Conservation (phyloP, 164 flowering plant species). For the Euptelea pleiosperma region DNA sequence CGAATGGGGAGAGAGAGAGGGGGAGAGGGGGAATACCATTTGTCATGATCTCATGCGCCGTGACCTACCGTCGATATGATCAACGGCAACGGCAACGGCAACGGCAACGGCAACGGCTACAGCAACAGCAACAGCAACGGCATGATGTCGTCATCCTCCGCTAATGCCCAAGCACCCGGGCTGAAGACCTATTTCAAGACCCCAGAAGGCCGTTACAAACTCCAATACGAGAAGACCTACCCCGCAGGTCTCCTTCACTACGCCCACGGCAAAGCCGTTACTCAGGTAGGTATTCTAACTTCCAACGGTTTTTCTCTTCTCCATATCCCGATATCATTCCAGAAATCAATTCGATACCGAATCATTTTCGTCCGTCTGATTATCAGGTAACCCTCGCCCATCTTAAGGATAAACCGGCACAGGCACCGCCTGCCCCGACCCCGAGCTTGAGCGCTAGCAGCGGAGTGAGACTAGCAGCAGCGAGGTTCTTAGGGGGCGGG, state of each 20-base stretch:
- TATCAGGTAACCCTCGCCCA: slow-evolving; percentile 75
- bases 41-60: slow-evolving; percentile 18
- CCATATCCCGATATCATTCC: no score
- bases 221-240: slow-evolving; percentile 81
- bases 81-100: no score
- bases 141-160: slow-evolving; percentile 16
- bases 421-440: slow-evolving; percentile 44
- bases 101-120: no score
- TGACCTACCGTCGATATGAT: slow-evolving; percentile 30
- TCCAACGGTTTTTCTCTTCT: slow-evolving; percentile 7
- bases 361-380: not conserved
- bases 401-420: slow-evolving; percentile 79
- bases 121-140: slow-evolving; percentile 24
- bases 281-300: slow-evolving; percentile 71
- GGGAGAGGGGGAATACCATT: not conserved
- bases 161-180: slow-evolving; percentile 56
- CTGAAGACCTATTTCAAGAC: slow-evolving; percentile 95
- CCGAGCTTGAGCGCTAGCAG: slow-evolving; percentile 54
- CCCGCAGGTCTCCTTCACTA: slow-evolving; percentile 85
- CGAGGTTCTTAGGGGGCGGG: slow-evolving; percentile 68
- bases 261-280: slow-evolving; percentile 75
- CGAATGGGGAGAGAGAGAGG: no score
- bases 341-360: no score
- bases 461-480: slow-evolving; percentile 82
- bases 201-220: slow-evolving; percentile 93